Evolutionary conservation across 805 yeast species (phyloP).

Genomic region (Saturnispora zaruensis): DNA sequence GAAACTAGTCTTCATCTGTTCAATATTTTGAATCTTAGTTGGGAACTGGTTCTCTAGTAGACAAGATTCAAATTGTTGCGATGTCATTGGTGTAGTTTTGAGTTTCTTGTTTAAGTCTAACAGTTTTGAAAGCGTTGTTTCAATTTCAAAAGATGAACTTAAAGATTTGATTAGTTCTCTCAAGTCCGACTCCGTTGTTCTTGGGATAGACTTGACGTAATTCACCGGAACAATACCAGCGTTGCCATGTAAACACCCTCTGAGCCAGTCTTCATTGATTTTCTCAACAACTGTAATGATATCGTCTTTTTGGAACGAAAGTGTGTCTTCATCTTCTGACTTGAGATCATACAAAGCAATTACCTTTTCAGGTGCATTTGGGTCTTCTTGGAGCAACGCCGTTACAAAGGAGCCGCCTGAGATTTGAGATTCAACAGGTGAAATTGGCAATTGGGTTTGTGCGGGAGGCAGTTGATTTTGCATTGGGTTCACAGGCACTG

Average conservation of each 20-base stretch:
- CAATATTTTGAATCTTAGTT: conserved; percentile 58
- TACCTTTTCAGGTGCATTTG: conserved; percentile 35
- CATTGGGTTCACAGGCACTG: neutral
- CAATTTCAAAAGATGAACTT: conserved; percentile 58
- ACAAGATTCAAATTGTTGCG: conserved; percentile 25
- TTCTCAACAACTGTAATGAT: conserved; percentile 78
- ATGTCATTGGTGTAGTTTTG: conserved; percentile 30
- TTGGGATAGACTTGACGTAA: conserved; percentile 74
- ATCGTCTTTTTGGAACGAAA: conserved; percentile 82
- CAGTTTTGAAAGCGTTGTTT: conserved; percentile 53
- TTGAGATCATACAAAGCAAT: conserved; percentile 77
- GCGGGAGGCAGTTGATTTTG: neutral
- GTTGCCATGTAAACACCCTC: conserved; percentile 74
- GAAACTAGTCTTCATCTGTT: conserved; percentile 65
- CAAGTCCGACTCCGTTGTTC: conserved; percentile 54
- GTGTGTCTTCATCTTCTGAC: conserved; percentile 76
- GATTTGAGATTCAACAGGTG: neutral
- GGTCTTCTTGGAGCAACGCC: conserved; percentile 7
- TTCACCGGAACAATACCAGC: conserved; percentile 89
- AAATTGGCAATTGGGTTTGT: neutral
- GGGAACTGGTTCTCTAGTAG: conserved; percentile 60
- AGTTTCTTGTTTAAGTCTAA: conserved; percentile 28
- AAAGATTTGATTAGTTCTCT: conserved; percentile 36
- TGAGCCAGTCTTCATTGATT: conserved; percentile 93
- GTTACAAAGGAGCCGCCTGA: conserved; percentile 12